phyloP scores from a whole-genome alignment of 306 rosid genomes.

The Vigna nakashimae region DNA sequence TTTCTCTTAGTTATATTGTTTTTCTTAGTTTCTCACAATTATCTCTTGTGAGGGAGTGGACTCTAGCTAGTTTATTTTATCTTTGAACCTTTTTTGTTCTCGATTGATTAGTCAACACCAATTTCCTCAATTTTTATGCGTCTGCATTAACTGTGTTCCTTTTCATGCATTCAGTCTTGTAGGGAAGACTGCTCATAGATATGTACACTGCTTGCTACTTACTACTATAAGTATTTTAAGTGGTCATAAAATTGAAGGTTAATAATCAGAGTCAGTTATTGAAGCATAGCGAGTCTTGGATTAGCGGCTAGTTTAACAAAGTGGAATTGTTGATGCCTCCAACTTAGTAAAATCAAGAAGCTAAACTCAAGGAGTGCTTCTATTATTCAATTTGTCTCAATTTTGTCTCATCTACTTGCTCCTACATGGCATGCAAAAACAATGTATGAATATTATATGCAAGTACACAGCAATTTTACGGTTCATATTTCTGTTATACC shows the following conservation, averaged over 20 bases:
- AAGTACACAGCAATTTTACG: neutral
- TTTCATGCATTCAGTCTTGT: conserved; percentile 24
- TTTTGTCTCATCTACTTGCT: neutral
- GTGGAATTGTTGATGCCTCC: neutral
- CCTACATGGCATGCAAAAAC: neutral
- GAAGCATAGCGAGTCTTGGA: conserved; percentile 27
- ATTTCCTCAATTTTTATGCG: conserved; percentile 2
- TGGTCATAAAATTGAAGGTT: neutral
- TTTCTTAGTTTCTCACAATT: conserved; percentile 13
- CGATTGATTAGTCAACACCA: conserved; percentile 33
- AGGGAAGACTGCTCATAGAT: conserved; percentile 14
- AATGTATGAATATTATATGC: conserved; percentile 26
- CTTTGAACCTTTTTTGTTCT: conserved; percentile 12
- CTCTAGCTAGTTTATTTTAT: neutral
- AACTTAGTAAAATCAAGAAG: conserved; percentile 1
- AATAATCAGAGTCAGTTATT: neutral
- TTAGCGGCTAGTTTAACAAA: conserved; percentile 14
- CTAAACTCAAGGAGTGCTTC: conserved; percentile 11
- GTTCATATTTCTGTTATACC: conserved; percentile 1
- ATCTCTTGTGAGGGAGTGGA: neutral
- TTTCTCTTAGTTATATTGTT: neutral
- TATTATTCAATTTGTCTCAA: neutral
- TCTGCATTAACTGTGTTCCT: conserved; percentile 27
- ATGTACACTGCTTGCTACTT: neutral
- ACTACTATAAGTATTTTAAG: neutral